Conservation (phyloP, 2,329 filamentous ascomycete species). For the Tolypocladium tundrense region DNA sequence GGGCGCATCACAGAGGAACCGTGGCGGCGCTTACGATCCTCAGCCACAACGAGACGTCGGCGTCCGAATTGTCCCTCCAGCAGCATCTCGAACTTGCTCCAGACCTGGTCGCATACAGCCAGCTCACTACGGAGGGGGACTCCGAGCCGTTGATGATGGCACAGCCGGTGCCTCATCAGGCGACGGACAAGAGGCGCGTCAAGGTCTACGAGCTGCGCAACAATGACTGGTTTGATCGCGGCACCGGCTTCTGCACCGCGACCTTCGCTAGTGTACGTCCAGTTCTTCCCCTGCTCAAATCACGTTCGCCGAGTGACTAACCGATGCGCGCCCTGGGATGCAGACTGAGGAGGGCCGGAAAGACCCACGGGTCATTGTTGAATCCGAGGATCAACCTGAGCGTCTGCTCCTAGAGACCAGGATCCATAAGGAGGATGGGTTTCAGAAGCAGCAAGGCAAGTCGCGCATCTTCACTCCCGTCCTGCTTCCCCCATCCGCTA, state of each 20-base stretch:
- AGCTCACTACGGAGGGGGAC: slow-evolving; percentile 41
- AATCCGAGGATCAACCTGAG: slow-evolving; percentile 85
- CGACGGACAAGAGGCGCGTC: slow-evolving; percentile 65
- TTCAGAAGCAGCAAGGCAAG: slow-evolving; percentile 94
- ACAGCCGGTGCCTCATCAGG: slow-evolving; percentile 59
- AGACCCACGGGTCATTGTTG: slow-evolving; percentile 79
- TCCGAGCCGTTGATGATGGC: slow-evolving; percentile 59
- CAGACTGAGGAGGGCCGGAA: slow-evolving; percentile 55
- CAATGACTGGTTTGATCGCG: slow-evolving; percentile 98
- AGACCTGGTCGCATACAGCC: slow-evolving; percentile 39
- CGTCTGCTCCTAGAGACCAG: slow-evolving; percentile 78
- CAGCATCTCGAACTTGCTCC: slow-evolving; percentile 49
- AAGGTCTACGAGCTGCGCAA: slow-evolving; percentile 98
- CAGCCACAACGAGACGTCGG: slow-evolving; percentile 37
- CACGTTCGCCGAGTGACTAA: not conserved
- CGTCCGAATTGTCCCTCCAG: slow-evolving; percentile 46
- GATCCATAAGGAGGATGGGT: slow-evolving; percentile 88
- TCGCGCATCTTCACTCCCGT: slow-evolving; percentile 6
- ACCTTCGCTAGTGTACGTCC: slow-evolving; percentile 59
- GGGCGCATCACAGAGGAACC: slow-evolving; percentile 25
- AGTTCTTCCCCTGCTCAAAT: slow-evolving; percentile 1
- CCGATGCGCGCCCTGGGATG: not conserved
- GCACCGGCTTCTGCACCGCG: slow-evolving; percentile 89
- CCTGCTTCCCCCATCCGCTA: not conserved
- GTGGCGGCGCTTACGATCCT: slow-evolving; percentile 49